Base-by-base conservation (phyloP, 176 grass and related monocot genomes). In the Bromus sterilis region DNA sequence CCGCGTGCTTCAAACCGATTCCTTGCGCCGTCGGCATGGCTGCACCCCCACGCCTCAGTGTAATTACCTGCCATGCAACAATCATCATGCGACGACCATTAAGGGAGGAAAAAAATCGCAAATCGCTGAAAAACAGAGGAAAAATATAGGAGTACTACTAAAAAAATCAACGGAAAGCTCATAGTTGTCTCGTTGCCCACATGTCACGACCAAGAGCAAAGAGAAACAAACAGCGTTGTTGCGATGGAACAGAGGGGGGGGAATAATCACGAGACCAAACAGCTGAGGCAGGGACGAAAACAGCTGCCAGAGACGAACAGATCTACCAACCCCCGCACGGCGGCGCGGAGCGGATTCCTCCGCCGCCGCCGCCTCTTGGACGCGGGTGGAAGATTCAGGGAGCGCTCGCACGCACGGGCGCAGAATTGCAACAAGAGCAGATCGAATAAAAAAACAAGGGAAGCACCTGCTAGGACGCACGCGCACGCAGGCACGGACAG, bases 21-120 rank as follows among this genome's bases (percentile, higher is more conserved):
- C 91, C 91, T 32, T 87, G 93, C 39, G 93, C 85, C 64, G 91
- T 83, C 66, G 96, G 89, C 96, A 99, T 99, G 88, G 66, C 46
- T 78, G 71, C 80, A 46, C 21, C 8, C 8, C 42, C 68, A 80
- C 68, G 39, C 24, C 82, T 62, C 33, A n/a, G 48, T 25, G 21
- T 84, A 23, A 23, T 58, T 14, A 82, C 78, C 78, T 86, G 78
- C 6, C 57, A 82, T 78, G 31, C 58, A 74, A 34, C 73, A 86
- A 83, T 74, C 67, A 83, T 51, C 78, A 85, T 74, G 60, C 78
- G 73, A 86, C 42, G 36, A 76, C 15, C 42, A 53, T 89, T 35
- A 37, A 71, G 4, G 16, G 18, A 48, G 20, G 48, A 23, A 53
- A 15, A 77, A 35, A 63, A 5, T 26, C 13, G 30, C 33, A 30